Evolutionary conservation across 208 protist genomes (phyloP).

Genomic region (Lotmaria passim): DNA sequence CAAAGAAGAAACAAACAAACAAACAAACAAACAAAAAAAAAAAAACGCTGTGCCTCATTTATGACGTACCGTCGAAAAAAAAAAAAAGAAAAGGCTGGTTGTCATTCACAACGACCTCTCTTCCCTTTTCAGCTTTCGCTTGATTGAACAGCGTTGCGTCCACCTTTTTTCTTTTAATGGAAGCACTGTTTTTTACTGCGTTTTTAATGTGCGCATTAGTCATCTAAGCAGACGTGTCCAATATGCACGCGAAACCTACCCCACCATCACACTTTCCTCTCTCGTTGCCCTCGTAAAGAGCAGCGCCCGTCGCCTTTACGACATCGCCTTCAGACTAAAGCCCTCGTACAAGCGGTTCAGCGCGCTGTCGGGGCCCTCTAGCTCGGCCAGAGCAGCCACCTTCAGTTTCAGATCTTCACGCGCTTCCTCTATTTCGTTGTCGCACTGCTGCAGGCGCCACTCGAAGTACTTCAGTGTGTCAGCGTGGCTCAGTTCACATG

Average conservation of each 20-base stretch:
- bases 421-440: conserved; percentile 62
- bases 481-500: conserved; percentile 55
- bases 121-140: not conserved
- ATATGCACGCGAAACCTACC: too few species aligned
- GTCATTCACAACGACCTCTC: not conserved
- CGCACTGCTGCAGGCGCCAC: conserved; percentile 58
- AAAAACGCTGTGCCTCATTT: too few species aligned
- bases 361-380: conserved; percentile 81
- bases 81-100: not conserved
- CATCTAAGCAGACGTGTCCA: too few species aligned
- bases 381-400: conserved; percentile 73
- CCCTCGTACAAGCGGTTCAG: conserved; percentile 71
- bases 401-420: conserved; percentile 79
- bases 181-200: too few species aligned
- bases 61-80: too few species aligned
- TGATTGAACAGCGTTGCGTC: too few species aligned
- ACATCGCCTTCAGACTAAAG: conserved; percentile 65
- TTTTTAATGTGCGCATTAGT: too few species aligned
- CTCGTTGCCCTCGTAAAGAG: too few species aligned
- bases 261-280: too few species aligned
- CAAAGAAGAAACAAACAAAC: not conserved
- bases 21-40: not conserved
- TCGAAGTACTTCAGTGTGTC: conserved; percentile 68
- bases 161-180: too few species aligned
- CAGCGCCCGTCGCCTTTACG: too few species aligned